phyloP scores from a whole-genome alignment of 2,329 filamentous ascomycete species.

The Chaetomium sp. region DNA sequence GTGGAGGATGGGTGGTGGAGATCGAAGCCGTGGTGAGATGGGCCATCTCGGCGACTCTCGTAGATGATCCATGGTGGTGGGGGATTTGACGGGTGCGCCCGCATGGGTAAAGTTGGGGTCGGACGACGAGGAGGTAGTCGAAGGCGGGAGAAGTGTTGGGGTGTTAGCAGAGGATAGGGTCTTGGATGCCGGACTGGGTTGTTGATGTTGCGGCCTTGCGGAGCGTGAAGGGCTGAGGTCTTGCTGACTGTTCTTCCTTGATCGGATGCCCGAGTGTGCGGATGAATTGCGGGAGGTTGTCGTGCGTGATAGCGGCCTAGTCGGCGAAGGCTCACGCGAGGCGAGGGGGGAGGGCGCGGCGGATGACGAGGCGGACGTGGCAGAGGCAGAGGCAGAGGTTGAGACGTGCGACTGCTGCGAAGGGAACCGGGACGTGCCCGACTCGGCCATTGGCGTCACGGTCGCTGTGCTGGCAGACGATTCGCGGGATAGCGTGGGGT shows the following conservation, averaged over 20 bases:
- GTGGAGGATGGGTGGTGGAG: conserved; percentile 58
- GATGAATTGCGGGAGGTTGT: conserved; percentile 25
- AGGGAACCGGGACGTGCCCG: conserved; percentile 20
- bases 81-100: conserved; percentile 58
- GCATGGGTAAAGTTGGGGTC: conserved; percentile 54
- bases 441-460: conserved; percentile 24
- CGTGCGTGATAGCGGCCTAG: conserved; percentile 32
- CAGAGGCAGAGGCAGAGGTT: conserved; percentile 4
- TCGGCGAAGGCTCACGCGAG: conserved; percentile 44
- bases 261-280: conserved; percentile 38
- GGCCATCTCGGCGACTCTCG: conserved; percentile 65
- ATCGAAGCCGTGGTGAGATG: conserved; percentile 68
- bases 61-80: conserved; percentile 40
- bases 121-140: conserved; percentile 33
- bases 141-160: conserved; percentile 53
- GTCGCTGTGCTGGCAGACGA: conserved; percentile 23
- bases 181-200: conserved; percentile 57
- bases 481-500: conserved; percentile 26
- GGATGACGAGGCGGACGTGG: conserved; percentile 25
- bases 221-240: conserved; percentile 58
- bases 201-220: conserved; percentile 46
- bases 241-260: conserved; percentile 59
- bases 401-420: conserved; percentile 11
- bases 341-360: conserved; percentile 28
- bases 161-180: conserved; percentile 62